Percentiles rank a stretch among this genome's conserved stretches.
Evolutionary conservation across 176 grass and related monocot genomes (phyloP).

Genomic region (Aegilops umbellulata): DNA sequence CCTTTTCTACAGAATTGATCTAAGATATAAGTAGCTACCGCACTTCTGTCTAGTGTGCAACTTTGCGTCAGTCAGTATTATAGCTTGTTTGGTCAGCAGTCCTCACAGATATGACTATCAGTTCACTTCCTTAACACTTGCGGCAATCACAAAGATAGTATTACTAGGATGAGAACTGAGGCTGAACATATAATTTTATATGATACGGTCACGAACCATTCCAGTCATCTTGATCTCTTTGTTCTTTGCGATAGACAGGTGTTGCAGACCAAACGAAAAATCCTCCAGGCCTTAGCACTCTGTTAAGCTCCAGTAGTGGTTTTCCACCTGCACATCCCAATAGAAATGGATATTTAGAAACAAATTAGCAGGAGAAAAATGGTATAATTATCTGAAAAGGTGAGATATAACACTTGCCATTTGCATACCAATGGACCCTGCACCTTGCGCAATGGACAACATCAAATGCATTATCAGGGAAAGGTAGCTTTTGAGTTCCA

Average conservation of each 20-base stretch:
- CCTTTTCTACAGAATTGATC: background rate
- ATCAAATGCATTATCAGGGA: slow-evolving; percentile 90
- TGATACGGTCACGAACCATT: slow-evolving; percentile 46
- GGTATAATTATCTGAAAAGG: background rate
- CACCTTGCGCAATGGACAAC: slow-evolving; percentile 85
- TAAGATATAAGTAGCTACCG: background rate
- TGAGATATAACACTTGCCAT: slow-evolving; percentile 45
- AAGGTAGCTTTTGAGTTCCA: slow-evolving; percentile 76
- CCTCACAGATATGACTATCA: background rate
- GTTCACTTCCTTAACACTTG: background rate
- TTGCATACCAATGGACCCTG: slow-evolving; percentile 81
- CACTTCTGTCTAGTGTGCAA: background rate
- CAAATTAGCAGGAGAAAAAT: background rate
- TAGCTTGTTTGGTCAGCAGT: background rate
- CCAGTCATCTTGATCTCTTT: slow-evolving; percentile 76
- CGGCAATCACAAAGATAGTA: background rate
- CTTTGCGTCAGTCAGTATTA: background rate
- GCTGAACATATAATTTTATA: background rate
- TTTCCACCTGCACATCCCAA: slow-evolving; percentile 63
- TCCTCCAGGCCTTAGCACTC: slow-evolving; percentile 85
- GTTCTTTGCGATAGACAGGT: slow-evolving; percentile 77
- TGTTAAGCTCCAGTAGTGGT: slow-evolving; percentile 90
- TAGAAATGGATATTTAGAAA: background rate
- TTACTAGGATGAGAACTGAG: background rate
- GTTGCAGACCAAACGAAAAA: slow-evolving; percentile 97